Percentiles rank a stretch among this genome's conserved stretches.
Conservation (phyloP, 2,329 filamentous ascomycete species). For the Rhynchosporium secalis region DNA sequence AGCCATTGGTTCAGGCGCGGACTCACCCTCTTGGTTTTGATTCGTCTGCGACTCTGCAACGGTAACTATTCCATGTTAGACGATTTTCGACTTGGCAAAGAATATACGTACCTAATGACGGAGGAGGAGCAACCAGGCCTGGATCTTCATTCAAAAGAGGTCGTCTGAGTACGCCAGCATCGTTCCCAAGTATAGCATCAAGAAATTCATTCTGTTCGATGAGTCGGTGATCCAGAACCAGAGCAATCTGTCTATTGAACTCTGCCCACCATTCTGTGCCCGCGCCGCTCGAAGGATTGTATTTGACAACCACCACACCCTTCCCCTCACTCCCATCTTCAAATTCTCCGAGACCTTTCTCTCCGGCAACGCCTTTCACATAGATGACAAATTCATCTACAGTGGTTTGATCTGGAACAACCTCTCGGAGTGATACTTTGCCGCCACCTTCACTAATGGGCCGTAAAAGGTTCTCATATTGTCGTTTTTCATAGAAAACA, state of each 20-base stretch:
- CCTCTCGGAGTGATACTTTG: conserved; percentile 70
- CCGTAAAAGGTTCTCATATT: conserved; percentile 73
- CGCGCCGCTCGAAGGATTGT: conserved; percentile 58
- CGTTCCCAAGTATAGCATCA: conserved; percentile 80
- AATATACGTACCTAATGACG: conserved; percentile 32
- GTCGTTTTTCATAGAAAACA: conserved; percentile 75
- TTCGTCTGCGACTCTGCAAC: conserved; percentile 19
- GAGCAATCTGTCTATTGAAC: conserved; percentile 68
- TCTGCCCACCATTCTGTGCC: conserved; percentile 64
- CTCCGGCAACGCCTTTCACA: conserved; percentile 71
- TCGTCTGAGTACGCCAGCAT: conserved; percentile 70
- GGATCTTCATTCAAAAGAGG: conserved; percentile 57
- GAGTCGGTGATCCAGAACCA: conserved; percentile 74
- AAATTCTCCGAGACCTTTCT: conserved; percentile 67
- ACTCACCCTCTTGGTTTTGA: conserved; percentile 19
- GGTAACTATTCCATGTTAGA: conserved; percentile 19
- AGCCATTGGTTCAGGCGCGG: conserved; percentile 17
- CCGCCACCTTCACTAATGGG: conserved; percentile 78
- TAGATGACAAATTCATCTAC: conserved; percentile 76
- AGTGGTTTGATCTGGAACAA: conserved; percentile 62
- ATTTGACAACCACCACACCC: conserved; percentile 78
- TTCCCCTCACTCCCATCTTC: conserved; percentile 63
- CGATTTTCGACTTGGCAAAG: neutral
- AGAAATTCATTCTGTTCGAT: conserved; percentile 91
- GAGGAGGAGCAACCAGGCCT: conserved; percentile 34